phyloP scores from a whole-genome alignment of 2,329 filamentous ascomycete species.

The Hymenoscyphus repandus region DNA sequence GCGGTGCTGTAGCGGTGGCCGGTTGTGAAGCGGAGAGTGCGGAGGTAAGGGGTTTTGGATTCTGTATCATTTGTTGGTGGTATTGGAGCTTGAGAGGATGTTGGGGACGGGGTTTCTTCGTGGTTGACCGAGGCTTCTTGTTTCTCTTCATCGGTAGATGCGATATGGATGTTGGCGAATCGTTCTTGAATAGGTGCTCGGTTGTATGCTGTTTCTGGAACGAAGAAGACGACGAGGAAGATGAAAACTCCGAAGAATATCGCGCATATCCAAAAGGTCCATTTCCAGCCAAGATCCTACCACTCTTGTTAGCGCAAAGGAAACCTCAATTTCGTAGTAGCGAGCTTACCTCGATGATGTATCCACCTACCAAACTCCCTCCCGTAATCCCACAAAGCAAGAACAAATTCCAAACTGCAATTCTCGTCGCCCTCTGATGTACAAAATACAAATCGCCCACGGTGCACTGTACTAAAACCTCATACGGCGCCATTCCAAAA shows the following conservation, averaged over 20 bases:
- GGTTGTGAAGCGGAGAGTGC: conserved; percentile 28
- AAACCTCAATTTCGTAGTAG: no score
- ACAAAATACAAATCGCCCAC: conserved; percentile 41
- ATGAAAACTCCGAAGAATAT: conserved; percentile 28
- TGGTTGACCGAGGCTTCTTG: not conserved
- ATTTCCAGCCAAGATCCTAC: conserved; percentile 35
- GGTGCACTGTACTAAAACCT: conserved; percentile 48
- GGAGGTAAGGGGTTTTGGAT: conserved; percentile 28
- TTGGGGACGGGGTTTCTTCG: conserved; percentile 5
- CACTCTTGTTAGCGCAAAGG: not conserved
- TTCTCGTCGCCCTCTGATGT: conserved; percentile 37
- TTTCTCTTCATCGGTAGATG: conserved; percentile 16
- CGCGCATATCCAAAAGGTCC: conserved; percentile 37
- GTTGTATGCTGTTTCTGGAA: conserved; percentile 30
- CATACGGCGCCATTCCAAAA: conserved; percentile 46
- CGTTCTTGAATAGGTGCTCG: conserved; percentile 10
- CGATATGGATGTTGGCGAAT: conserved; percentile 17
- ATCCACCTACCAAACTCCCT: conserved; percentile 34
- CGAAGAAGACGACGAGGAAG: conserved; percentile 18
- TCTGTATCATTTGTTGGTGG: conserved; percentile 9
- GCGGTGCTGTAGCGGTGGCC: conserved; percentile 30
- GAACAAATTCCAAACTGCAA: conserved; percentile 36
- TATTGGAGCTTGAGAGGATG: not conserved
- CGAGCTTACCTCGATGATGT: conserved; percentile 30
- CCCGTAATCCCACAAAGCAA: conserved; percentile 36